A percentile compares a stretch with the other conserved stretches of the same genome.
Conservation (phyloP, 1,284 basidiomycete species). For the Papiliotrema terrestris region DNA sequence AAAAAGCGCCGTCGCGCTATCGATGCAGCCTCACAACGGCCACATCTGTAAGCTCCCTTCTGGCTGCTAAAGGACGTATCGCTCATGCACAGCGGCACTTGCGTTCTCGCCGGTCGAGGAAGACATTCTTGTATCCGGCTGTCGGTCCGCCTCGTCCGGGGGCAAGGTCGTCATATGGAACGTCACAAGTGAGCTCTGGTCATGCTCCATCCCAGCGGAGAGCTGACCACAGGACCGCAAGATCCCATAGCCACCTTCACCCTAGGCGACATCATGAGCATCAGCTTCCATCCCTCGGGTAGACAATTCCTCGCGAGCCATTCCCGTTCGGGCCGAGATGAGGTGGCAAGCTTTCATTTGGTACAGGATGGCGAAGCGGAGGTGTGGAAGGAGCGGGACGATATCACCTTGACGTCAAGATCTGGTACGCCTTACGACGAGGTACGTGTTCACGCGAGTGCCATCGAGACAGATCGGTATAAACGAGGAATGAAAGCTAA, state of each 20-base stretch:
- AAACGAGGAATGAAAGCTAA: neutral
- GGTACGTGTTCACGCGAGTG: conserved; percentile 18
- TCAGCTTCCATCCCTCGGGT: conserved; percentile 41
- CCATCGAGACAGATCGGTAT: neutral
- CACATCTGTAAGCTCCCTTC: conserved; percentile 22
- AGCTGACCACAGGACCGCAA: conserved; percentile 14
- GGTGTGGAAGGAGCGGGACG: conserved; percentile 32
- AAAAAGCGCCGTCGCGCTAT: neutral
- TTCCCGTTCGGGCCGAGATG: conserved; percentile 25
- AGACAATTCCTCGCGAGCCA: conserved; percentile 40
- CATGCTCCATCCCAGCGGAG: neutral
- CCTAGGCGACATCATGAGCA: conserved; percentile 36
- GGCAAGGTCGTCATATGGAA: conserved; percentile 39
- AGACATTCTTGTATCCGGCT: conserved; percentile 35
- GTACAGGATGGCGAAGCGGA: conserved; percentile 14
- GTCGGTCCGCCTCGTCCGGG: conserved; percentile 22
- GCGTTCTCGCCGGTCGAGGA: conserved; percentile 41
- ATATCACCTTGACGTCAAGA: conserved; percentile 30
- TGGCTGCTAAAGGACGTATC: neutral
- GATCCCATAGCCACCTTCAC: conserved; percentile 28
- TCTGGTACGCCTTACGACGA: conserved; percentile 35
- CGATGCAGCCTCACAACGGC: conserved; percentile 27
- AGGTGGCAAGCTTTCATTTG: conserved; percentile 36
- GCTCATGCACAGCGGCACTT: conserved; percentile 19
- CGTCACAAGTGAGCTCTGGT: conserved; percentile 19